These are phyloP conservation scores for Emmonsia crescens DNA, from an alignment of 2,329 filamentous ascomycete genomes.

Conservation along the genomic window DNA sequence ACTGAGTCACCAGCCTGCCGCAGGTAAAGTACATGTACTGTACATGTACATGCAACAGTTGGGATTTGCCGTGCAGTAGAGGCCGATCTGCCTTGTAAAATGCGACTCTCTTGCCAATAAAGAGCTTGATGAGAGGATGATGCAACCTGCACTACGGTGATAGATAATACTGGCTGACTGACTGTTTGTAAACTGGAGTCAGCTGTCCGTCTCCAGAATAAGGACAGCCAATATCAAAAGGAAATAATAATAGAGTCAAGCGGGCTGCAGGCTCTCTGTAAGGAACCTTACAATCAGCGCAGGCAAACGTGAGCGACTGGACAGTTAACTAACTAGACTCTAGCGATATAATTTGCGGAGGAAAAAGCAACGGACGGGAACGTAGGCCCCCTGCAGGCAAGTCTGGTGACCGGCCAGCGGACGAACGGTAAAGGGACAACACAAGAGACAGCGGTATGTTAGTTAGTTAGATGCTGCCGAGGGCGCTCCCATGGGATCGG, in stretches of 20 bases:
- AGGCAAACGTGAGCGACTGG: not conserved
- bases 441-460: conserved; percentile 7
- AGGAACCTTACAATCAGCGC: not conserved
- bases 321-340: too few relatives aligned
- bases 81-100: not conserved
- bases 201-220: not conserved
- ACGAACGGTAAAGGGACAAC: conserved; percentile 8
- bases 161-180: not conserved
- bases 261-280: not conserved
- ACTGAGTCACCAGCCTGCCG: not conserved
- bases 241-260: not conserved
- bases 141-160: not conserved
- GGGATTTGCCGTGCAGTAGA: not conserved
- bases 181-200: not conserved
- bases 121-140: not conserved
- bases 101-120: not conserved
- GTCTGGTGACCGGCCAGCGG: conserved; percentile 8
- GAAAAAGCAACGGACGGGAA: not conserved
- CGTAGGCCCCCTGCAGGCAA: conserved; percentile 1
- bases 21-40: not conserved
- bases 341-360: not conserved
- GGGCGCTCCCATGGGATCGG: not conserved
- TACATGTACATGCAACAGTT: not conserved
- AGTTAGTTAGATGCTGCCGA: not conserved
- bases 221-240: not conserved